Percentiles rank a stretch among this genome's conserved stretches.
Conservation (phyloP, 2,329 filamentous ascomycete genomes). For the Lecanicillium sp. region DNA sequence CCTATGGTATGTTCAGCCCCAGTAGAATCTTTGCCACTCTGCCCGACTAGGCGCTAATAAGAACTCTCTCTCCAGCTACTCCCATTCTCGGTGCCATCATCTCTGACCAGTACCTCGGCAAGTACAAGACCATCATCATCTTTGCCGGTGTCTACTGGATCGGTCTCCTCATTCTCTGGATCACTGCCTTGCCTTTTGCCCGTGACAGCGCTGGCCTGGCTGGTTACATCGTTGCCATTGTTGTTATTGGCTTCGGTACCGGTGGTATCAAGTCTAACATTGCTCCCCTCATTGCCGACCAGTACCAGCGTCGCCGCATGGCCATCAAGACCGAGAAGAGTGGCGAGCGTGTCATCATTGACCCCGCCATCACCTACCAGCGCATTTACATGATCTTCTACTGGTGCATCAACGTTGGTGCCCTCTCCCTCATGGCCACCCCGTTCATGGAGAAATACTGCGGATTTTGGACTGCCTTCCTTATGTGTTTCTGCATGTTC, state of each 20-base stretch:
- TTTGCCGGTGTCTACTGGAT: slow-evolving; percentile 51
- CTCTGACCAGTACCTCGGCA: slow-evolving; percentile 50
- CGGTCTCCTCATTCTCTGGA: slow-evolving; percentile 46
- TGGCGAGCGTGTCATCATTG: slow-evolving; percentile 56
- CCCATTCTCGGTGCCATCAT: slow-evolving; percentile 45
- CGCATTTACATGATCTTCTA: slow-evolving; percentile 71
- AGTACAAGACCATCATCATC: slow-evolving; percentile 53
- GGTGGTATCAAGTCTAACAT: slow-evolving; percentile 64
- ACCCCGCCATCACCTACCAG: slow-evolving; percentile 58
- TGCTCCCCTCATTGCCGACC: slow-evolving; percentile 53
- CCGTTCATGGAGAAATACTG: slow-evolving; percentile 60
- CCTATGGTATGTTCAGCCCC: no score
- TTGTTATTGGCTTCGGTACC: slow-evolving; percentile 59
- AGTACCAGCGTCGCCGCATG: slow-evolving; percentile 49
- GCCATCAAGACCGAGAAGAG: slow-evolving; percentile 37
- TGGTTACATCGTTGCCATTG: slow-evolving; percentile 45
- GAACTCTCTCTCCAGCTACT: slow-evolving; percentile 14
- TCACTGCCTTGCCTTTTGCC: slow-evolving; percentile 35
- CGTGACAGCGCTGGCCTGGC: slow-evolving; percentile 35
- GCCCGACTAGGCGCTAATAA: no score
- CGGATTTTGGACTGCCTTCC: slow-evolving; percentile 61
- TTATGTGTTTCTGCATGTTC: slow-evolving; percentile 54
- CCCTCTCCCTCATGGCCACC: slow-evolving; percentile 58
- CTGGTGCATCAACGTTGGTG: slow-evolving; percentile 66
- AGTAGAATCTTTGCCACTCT: no score